These are phyloP conservation scores for Termitomyces sp. DNA, from an alignment of 768 basidiomycete species.

Conservation along the genomic window DNA sequence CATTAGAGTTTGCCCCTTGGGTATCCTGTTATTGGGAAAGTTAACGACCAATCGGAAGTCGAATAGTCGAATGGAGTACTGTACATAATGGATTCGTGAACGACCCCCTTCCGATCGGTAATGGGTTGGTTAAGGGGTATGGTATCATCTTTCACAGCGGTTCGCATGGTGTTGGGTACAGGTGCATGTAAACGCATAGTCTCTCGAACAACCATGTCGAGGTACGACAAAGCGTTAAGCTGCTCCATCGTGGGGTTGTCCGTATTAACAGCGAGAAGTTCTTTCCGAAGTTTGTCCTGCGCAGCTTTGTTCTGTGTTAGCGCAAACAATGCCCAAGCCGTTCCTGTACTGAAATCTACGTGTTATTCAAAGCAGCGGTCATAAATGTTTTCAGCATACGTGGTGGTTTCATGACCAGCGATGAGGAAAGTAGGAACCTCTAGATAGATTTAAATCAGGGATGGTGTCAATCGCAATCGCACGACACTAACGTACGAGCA, in stretches of 20 bases:
- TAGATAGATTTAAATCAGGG: conserved; percentile 11
- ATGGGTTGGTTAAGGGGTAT: conserved; percentile 47
- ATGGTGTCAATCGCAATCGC: neutral
- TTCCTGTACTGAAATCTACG: conserved; percentile 31
- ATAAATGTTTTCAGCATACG: conserved; percentile 19
- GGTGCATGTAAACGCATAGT: conserved; percentile 56
- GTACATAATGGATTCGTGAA: conserved; percentile 38
- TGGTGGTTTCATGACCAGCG: conserved; percentile 47
- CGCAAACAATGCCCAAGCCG: conserved; percentile 59
- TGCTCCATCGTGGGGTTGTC: conserved; percentile 70
- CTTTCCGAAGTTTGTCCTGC: conserved; percentile 56
- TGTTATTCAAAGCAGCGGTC: neutral
- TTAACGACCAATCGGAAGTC: neutral
- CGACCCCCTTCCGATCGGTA: conserved; percentile 37
- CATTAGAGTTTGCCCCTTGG: conserved; percentile 42
- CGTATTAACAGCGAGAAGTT: conserved; percentile 47
- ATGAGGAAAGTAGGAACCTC: conserved; percentile 48
- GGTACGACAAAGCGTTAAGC: conserved; percentile 60
- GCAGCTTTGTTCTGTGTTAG: conserved; percentile 44
- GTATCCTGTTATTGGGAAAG: conserved; percentile 20
- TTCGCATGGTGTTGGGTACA: conserved; percentile 38
- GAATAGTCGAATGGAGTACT: conserved; percentile 1
- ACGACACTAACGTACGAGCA: conserved; percentile 6
- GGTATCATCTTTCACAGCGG: conserved; percentile 49
- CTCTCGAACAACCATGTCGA: conserved; percentile 66